Base-by-base conservation (phyloP, 2,329 filamentous ascomycete species). In the Calonectria crousiana region DNA sequence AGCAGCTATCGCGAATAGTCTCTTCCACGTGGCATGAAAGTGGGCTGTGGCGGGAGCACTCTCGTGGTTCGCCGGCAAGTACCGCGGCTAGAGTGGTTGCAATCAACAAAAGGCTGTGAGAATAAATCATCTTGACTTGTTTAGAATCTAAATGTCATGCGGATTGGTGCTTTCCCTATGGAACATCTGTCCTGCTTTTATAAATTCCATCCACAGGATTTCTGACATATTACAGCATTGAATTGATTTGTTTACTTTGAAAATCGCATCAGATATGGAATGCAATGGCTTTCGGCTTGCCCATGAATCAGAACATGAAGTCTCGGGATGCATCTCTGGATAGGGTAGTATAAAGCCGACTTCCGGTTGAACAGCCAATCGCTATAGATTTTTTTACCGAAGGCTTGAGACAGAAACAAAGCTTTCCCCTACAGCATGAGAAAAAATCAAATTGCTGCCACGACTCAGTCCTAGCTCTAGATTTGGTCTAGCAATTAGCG, bases 111-210 rank as follows among this genome's bases (percentile, higher is more conserved):
- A 62, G 18, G 23, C n/a, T 62, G 11, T 62, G 34, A n/a, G 8
- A 20, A 4, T 26, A 28, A 3, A 41, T 41, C 56, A 62, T 62
- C 13, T 62, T 62, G 36, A 26, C 6, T 41, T 62, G 14, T 18
- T 47, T 62, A 11, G 34, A 62, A 14, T 20, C 16, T 2, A 13
- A 41, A 11, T 20, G 14, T 20, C 3, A 4, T n/a, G 34, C 16
- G 10, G 3, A 20, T 6, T 11, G 2, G 1, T 18, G 5, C 2
- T 3, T 4, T 23, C 14, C 20, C 14, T 16, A 2, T 3, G 6
- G 56, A 6, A 26, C n/a, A 8, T 11, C 3, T 3, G 5, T 4
- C 13, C 23, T 23, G n/a, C 56, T 28, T 62, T 62, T 28, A 62
- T 41, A 62, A 34, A 4, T 34, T 23, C 4, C 4, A 16, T 5